Conservation (phyloP, 2,329 filamentous ascomycete genomes). For the Seiridium cupressi region DNA sequence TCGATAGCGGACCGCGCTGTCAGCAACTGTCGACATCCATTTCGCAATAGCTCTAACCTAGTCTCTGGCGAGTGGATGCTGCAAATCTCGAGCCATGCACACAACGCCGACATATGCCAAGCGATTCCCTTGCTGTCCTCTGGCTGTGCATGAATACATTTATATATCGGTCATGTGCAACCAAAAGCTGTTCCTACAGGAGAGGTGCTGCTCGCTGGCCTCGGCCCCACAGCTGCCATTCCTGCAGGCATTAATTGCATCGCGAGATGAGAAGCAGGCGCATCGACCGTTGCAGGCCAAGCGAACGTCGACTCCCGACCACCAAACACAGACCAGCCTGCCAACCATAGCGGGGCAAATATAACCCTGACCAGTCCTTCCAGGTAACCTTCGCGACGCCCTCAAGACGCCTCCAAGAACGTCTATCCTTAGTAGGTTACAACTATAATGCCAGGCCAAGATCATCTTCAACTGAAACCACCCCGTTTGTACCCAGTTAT, state of each 20-base stretch:
- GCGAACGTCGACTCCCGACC: too few species aligned
- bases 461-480: too few species aligned
- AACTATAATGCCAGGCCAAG: too few species aligned
- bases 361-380: neutral
- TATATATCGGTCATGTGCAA: neutral
- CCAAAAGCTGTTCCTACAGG: too few species aligned
- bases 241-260: neutral
- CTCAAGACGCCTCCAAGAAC: neutral
- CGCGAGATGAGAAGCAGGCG: neutral
- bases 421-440: too few species aligned
- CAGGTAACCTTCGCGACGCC: neutral
- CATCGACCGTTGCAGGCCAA: too few species aligned
- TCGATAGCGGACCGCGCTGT: constrained; percentile 2
- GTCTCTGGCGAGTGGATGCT: neutral
- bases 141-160: neutral
- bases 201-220: neutral
- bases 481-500: too few species aligned
- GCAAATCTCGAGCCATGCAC: neutral
- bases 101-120: neutral
- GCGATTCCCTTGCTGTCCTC: too few species aligned
- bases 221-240: neutral
- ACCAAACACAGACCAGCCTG: too few species aligned
- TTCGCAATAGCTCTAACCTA: neutral
- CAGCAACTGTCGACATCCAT: neutral
- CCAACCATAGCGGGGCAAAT: constrained; percentile 1